Evolutionary conservation across 2,329 filamentous ascomycete species (phyloP).

Genomic region (Clarireedia sp.): DNA sequence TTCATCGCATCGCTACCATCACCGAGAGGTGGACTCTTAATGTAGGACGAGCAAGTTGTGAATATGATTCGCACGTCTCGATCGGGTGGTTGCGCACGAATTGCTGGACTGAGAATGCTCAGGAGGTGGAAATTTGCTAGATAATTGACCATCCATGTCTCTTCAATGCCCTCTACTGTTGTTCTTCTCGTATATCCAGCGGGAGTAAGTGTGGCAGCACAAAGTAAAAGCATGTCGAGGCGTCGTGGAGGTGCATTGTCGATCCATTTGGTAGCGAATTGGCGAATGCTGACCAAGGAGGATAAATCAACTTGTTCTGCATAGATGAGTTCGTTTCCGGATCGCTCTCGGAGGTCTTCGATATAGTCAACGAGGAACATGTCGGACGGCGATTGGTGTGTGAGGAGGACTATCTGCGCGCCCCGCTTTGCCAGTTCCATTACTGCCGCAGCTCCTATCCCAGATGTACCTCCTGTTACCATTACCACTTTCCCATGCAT

Average conservation of each 20-base stretch:
- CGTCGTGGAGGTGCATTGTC: conserved; percentile 86
- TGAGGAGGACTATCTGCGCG: conserved; percentile 85
- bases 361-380: conserved; percentile 89
- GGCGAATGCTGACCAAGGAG: conserved; percentile 81
- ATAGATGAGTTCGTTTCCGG: conserved; percentile 82
- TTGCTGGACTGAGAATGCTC: conserved; percentile 80
- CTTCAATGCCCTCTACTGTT: conserved; percentile 75
- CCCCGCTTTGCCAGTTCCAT: conserved; percentile 70
- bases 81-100: conserved; percentile 86
- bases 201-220: conserved; percentile 70
- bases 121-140: conserved; percentile 92
- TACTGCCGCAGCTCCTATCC: conserved; percentile 74
- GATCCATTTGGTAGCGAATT: conserved; percentile 96
- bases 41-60: conserved; percentile 81
- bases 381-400: conserved; percentile 71
- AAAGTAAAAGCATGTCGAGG: conserved; percentile 85
- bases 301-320: conserved; percentile 89
- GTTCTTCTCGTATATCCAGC: conserved; percentile 49
- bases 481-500: conserved; percentile 94
- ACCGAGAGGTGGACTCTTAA: conserved; percentile 61
- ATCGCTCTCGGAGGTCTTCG: conserved; percentile 70
- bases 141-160: conserved; percentile 92
- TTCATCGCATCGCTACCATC: conserved; percentile 38
- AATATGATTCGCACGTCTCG: conserved; percentile 86
- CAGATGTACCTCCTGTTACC: conserved; percentile 88